phyloP scores from a whole-genome alignment of 1,284 basidiomycete genomes.

The Sanghuangporus sanghuang region DNA sequence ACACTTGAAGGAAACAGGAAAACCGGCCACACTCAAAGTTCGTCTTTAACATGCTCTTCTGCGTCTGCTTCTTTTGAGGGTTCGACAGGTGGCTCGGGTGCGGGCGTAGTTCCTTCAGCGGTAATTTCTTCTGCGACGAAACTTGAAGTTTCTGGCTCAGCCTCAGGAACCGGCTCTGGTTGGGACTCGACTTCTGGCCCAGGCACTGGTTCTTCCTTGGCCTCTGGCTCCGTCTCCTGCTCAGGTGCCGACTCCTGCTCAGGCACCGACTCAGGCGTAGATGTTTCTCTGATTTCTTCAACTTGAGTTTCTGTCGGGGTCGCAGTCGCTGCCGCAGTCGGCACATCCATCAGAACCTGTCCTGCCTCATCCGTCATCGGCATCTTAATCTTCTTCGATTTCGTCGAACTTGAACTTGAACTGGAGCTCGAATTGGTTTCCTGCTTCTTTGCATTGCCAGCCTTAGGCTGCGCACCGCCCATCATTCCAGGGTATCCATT shows the following conservation, averaged over 20 bases:
- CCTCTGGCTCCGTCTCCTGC: neutral
- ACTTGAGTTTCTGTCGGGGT: conserved; percentile 1
- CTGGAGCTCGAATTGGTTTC: conserved; percentile 4
- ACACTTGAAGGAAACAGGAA: neutral
- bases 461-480: conserved; percentile 26
- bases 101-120: neutral
- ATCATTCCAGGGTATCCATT: conserved; percentile 42
- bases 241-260: no score
- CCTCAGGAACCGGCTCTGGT: neutral
- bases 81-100: neutral
- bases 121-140: neutral
- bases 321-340: conserved; percentile 18
- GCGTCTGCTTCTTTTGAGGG: neutral
- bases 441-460: conserved; percentile 17
- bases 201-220: neutral
- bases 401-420: conserved; percentile 20
- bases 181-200: neutral
- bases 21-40: conserved; percentile 1
- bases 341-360: conserved; percentile 25
- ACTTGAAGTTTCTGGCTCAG: neutral
- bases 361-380: conserved; percentile 28
- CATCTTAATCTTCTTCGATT: conserved; percentile 26
- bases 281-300: neutral
- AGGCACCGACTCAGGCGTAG: neutral
- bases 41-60: conserved; percentile 14